These are phyloP conservation scores for Aristolochia californica DNA, from an alignment of 164 flowering plant genomes.

Conservation along the genomic window DNA sequence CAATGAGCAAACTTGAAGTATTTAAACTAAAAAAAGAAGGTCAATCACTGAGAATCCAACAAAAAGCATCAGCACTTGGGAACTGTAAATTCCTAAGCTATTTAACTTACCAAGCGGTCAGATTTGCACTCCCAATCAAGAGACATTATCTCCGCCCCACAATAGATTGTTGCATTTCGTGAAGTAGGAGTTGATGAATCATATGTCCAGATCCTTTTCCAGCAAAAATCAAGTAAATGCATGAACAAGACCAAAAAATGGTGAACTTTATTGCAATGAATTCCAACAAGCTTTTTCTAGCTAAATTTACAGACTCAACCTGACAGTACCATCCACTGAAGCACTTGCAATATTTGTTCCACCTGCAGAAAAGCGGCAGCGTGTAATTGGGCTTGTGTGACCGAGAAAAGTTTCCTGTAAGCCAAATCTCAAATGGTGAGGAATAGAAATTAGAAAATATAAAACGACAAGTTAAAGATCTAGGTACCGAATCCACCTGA, in stretches of 20 bases:
- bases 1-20: constrained; percentile 14
- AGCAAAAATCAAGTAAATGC: not conserved
- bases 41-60: not conserved
- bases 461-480: not conserved
- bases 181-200: constrained; percentile 71
- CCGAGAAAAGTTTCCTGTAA: constrained; percentile 83
- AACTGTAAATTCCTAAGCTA: too few relatives aligned
- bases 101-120: constrained; percentile 65
- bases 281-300: not conserved
- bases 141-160: constrained; percentile 88
- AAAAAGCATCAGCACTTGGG: not conserved
- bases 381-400: constrained; percentile 86
- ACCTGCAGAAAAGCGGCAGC: constrained; percentile 85
- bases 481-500: constrained; percentile 45
- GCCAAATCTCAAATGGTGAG: not conserved
- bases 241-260: not conserved
- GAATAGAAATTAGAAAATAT: not conserved
- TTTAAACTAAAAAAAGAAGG: constrained; percentile 1
- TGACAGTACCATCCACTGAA: constrained; percentile 90
- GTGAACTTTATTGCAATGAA: not conserved
- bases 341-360: constrained; percentile 97
- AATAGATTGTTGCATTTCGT: constrained; percentile 92
- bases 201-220: constrained; percentile 85
- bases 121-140: constrained; percentile 98
- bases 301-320: constrained; percentile 25